Conservation (phyloP, 352 stramenopile species). For the Phytophthora palmivora region DNA sequence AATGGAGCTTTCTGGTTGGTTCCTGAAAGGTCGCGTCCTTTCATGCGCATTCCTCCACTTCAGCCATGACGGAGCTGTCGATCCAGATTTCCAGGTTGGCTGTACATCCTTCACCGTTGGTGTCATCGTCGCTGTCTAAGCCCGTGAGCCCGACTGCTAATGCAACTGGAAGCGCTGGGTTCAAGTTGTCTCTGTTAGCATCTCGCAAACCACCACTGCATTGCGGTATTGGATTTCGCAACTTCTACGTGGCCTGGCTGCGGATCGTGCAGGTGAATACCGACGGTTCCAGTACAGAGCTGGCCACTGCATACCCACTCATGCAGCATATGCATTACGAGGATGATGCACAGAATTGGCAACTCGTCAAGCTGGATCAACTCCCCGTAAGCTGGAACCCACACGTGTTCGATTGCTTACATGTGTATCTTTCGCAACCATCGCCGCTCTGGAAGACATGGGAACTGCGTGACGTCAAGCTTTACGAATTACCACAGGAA, state of each 20-base stretch:
- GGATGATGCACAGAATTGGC: constrained; percentile 77
- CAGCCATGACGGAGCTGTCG: constrained; percentile 32
- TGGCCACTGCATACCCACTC: constrained; percentile 50
- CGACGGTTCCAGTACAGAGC: constrained; percentile 48
- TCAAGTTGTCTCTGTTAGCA: constrained; percentile 52
- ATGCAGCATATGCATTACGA: constrained; percentile 71
- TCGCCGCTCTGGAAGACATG: constrained; percentile 66
- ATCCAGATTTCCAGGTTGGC: constrained; percentile 32
- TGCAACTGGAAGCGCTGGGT: constrained; percentile 41
- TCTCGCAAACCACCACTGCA: constrained; percentile 15
- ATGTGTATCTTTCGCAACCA: constrained; percentile 66
- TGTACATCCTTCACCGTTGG: background rate
- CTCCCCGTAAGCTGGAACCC: constrained; percentile 45
- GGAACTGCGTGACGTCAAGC: constrained; percentile 61
- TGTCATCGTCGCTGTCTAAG: background rate
- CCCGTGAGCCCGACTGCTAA: constrained; percentile 15
- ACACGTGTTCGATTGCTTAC: constrained; percentile 45
- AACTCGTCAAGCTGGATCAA: constrained; percentile 62
- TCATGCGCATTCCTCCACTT: constrained; percentile 4
- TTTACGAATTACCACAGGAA: constrained; percentile 34
- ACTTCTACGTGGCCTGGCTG: constrained; percentile 69
- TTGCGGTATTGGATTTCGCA: constrained; percentile 62
- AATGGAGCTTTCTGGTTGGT: constrained; percentile 29
- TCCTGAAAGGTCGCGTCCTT: constrained; percentile 28
- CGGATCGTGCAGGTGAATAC: constrained; percentile 58